phyloP scores from a whole-genome alignment of 2,329 filamentous ascomycete species.

The Phoma sp. region DNA sequence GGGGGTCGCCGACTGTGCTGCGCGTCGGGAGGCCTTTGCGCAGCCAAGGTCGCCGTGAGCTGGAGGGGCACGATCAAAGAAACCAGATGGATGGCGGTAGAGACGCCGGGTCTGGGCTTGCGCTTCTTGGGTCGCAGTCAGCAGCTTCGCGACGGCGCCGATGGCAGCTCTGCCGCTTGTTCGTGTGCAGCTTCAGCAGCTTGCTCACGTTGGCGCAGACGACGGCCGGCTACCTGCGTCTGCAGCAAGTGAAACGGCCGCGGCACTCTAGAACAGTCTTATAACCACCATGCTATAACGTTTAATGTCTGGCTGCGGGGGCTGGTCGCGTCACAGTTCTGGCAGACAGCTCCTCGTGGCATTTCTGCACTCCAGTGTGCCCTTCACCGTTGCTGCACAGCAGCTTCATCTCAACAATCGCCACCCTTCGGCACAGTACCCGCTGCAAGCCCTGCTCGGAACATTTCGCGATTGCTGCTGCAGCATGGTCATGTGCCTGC shows the following conservation, averaged over 20 bases:
- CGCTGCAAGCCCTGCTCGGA: conserved; percentile 1
- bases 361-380: conserved; percentile 5
- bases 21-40: conserved; percentile 10
- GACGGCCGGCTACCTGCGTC: conserved; percentile 13
- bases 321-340: conserved; percentile 5
- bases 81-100: not conserved
- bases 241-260: conserved; percentile 18
- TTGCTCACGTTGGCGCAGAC: conserved; percentile 9
- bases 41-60: conserved; percentile 3
- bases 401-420: not conserved
- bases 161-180: not conserved
- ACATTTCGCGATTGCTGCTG: conserved; percentile 5
- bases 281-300: conserved; percentile 9
- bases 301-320: conserved; percentile 11
- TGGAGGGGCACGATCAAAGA: conserved; percentile 14
- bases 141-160: conserved; percentile 8
- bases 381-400: not conserved
- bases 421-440: not conserved
- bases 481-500: conserved; percentile 12
- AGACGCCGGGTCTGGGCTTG: conserved; percentile 9
- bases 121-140: conserved; percentile 4
- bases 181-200: conserved; percentile 3
- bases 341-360: conserved; percentile 6
- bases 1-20: conserved; percentile 8
- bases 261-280: conserved; percentile 17